Evolutionary conservation across 192 early-diverging fungal species (phyloP), one percentile per base, ranked within the genome.

Genomic region (Backusella liffmaniae): DNA sequence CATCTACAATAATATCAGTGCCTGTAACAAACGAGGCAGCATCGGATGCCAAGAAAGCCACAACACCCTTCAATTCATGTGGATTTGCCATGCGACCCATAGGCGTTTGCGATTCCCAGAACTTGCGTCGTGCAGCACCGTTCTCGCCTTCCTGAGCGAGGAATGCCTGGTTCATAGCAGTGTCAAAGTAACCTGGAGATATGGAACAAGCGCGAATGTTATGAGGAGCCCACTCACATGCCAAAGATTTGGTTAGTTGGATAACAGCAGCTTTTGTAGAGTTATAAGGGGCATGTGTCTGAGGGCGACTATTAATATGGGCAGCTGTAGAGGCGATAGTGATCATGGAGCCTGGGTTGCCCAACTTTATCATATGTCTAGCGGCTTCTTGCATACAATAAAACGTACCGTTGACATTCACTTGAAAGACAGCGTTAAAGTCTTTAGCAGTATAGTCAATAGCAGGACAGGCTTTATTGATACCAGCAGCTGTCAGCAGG

Each of bases 41-140:
- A 59, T 90, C 91, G 0, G 86, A 89, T 30, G 88, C 88, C 74
- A 94, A 78, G 76, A 88, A 94, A 53, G 92, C 68, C 9, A 78
- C 80, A 21, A 77, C 76, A 34, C 80, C 80, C 34, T 77, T 77
- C 8, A 81, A 66, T 59, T 81, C 80, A 59, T 81, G 73, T 15
- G 80, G 80, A 29, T 29, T 41, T 23, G 73, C 80, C 44, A 81
- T 68, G 9, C 80, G 80, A 21, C 73, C 73, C 68, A 72, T 74
- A 5, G 80, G 80, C 4, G 67, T 70, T n/a, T 77, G 66, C 29
- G 34, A 23, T 49, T 66, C 73, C 80, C 80, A 81, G 23, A 44
- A 32, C 9, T 74, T 39, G 16, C 72, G 39, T 41, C 69, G 12
- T 30, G 37, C 37, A 13, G 16, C 41, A 29, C 76, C 76, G 12